These are phyloP conservation scores for Fraxinus cuspidata DNA, from an alignment of 257 asterid species.

Conservation along the genomic window DNA sequence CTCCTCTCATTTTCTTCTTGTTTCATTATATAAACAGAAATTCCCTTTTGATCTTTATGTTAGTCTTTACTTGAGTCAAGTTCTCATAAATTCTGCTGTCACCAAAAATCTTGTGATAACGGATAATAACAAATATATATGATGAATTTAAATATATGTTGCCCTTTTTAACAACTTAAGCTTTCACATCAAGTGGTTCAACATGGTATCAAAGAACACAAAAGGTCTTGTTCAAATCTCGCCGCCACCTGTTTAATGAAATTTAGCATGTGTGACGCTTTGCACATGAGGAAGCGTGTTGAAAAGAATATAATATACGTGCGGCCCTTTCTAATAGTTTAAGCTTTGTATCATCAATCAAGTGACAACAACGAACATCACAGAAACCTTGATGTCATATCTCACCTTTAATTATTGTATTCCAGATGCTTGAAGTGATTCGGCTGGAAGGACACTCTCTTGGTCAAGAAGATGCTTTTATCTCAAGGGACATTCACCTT, in stretches of 20 bases:
- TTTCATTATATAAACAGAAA: neutral
- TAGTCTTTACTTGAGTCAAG: neutral
- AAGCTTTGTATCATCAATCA: no score
- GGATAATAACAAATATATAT: neutral
- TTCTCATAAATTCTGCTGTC: neutral
- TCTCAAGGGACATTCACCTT: slow-evolving; percentile 88
- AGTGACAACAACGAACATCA: neutral
- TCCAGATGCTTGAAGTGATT: slow-evolving; percentile 94
- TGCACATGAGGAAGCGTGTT: neutral
- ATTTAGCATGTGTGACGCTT: neutral
- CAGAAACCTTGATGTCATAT: neutral
- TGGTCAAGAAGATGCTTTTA: slow-evolving; percentile 79
- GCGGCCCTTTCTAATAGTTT: neutral
- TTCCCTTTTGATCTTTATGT: neutral
- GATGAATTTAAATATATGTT: neutral
- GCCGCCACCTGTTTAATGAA: neutral
- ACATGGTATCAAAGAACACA: neutral
- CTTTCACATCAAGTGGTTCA: neutral
- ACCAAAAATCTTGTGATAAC: neutral
- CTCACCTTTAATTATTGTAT: neutral
- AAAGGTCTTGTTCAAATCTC: neutral
- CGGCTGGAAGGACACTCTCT: slow-evolving; percentile 84
- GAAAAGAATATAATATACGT: neutral
- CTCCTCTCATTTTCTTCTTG: neutral
- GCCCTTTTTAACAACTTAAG: neutral